Conservation (phyloP, 495 filamentous ascomycete genomes). For the Penicillium roqueforti region DNA sequence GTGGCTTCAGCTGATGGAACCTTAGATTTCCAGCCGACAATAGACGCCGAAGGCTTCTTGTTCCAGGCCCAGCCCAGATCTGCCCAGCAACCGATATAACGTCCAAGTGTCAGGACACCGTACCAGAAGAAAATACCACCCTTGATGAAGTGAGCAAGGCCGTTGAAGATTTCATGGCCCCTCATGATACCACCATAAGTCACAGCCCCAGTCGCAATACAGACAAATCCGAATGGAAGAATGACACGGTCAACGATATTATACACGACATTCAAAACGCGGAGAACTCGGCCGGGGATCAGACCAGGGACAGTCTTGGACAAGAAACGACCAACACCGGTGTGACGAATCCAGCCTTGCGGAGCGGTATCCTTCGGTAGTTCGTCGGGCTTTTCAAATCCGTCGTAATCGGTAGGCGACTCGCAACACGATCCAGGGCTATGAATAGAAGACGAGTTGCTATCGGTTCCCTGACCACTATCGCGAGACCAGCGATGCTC, state of each 20-base stretch:
- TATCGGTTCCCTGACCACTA: conserved; percentile 85
- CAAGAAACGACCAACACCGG: conserved; percentile 45
- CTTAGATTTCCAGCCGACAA: conserved; percentile 58
- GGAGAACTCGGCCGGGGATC: conserved; percentile 57
- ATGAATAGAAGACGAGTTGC: conserved; percentile 61
- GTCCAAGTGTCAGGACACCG: conserved; percentile 79
- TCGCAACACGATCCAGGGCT: conserved; percentile 58
- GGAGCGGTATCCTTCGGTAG: conserved; percentile 28
- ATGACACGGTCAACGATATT: conserved; percentile 57
- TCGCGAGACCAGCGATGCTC: conserved; percentile 72
- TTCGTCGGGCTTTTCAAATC: conserved; percentile 51
- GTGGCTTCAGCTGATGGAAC: conserved; percentile 81
- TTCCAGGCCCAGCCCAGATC: conserved; percentile 98
- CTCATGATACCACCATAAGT: conserved; percentile 68
- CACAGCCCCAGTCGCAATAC: conserved; percentile 59
- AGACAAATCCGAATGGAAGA: conserved; percentile 60
- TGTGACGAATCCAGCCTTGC: conserved; percentile 44
- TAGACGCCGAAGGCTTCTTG: conserved; percentile 59
- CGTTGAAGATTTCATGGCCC: conserved; percentile 66
- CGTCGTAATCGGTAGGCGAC: conserved; percentile 50
- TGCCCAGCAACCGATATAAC: conserved; percentile 86
- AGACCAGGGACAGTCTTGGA: conserved; percentile 49
- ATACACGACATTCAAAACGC: conserved; percentile 55
- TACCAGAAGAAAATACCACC: conserved; percentile 97
- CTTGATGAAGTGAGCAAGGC: conserved; percentile 91